Conservation (phyloP, 2,329 filamentous ascomycete genomes). For the Hypoxylon rubiginosum region DNA sequence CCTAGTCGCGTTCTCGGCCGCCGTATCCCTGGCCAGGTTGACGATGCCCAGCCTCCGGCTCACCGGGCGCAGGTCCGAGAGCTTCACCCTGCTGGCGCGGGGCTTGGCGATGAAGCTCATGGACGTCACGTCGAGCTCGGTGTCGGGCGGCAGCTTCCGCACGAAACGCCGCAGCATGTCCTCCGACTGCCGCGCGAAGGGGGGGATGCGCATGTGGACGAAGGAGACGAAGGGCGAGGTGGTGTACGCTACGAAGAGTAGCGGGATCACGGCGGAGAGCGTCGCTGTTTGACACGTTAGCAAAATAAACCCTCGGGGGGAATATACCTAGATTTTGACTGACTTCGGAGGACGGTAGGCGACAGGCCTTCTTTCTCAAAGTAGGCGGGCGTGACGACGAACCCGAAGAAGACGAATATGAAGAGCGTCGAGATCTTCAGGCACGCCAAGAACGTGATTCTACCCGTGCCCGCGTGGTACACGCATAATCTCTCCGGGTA, state of each 20-base stretch:
- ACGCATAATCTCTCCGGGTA: slow-evolving; percentile 74
- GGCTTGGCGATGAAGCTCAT: slow-evolving; percentile 69
- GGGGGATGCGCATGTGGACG: slow-evolving; percentile 77
- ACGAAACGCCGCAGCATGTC: slow-evolving; percentile 68
- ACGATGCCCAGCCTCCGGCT: slow-evolving; percentile 55
- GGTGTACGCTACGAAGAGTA: slow-evolving; percentile 73
- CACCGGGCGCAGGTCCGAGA: slow-evolving; percentile 53
- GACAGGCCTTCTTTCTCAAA: slow-evolving; percentile 54
- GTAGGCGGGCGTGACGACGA: slow-evolving; percentile 73
- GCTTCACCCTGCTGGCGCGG: slow-evolving; percentile 54
- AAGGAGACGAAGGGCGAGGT: slow-evolving; percentile 79
- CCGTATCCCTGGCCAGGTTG: slow-evolving; percentile 54
- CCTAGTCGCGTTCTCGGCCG: slow-evolving; percentile 47
- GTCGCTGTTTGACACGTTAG: slow-evolving; percentile 59
- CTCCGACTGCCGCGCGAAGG: slow-evolving; percentile 72
- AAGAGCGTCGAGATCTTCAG: slow-evolving; percentile 80
- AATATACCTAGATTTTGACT: slow-evolving; percentile 30
- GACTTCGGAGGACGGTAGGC: slow-evolving; percentile 44
- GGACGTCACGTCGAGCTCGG: slow-evolving; percentile 66
- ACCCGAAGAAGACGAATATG: slow-evolving; percentile 74
- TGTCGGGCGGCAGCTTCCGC: slow-evolving; percentile 59
- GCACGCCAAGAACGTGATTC: slow-evolving; percentile 76
- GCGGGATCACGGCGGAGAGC: slow-evolving; percentile 72
- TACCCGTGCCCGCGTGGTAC: slow-evolving; percentile 79
- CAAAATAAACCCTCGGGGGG: slow-evolving; percentile 1